These are phyloP conservation scores for Dryas octopetala DNA, from an alignment of 306 rosid species.

Conservation along the genomic window DNA sequence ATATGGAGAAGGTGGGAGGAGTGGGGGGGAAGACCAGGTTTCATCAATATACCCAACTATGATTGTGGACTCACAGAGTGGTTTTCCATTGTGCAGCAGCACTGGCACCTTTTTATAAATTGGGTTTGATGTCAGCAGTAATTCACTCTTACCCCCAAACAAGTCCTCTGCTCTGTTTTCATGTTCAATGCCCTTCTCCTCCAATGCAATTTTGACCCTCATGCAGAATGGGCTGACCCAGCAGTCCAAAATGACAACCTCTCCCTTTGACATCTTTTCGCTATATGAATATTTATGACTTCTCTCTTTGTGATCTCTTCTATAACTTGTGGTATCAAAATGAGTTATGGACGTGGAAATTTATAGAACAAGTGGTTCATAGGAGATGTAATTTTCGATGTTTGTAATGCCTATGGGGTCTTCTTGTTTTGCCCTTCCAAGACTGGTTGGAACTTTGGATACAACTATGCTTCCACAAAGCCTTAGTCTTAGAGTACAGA, in stretches of 20 bases:
- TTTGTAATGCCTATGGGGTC: background rate
- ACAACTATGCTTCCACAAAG: background rate
- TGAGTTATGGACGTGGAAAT: background rate
- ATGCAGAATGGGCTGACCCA: constrained; percentile 57
- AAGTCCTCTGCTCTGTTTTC: constrained; percentile 51
- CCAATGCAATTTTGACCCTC: constrained; percentile 58
- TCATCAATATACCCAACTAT: constrained; percentile 55
- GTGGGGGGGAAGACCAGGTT: constrained; percentile 48
- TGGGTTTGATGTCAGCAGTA: constrained; percentile 58
- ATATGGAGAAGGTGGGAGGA: constrained; percentile 55
- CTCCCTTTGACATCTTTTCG: constrained; percentile 46
- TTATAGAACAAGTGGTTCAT: background rate
- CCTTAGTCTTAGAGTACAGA: background rate
- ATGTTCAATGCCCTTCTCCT: constrained; percentile 49
- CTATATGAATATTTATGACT: no score
- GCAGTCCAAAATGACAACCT: constrained; percentile 47
- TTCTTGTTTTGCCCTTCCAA: constrained; percentile 8
- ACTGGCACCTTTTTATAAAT: constrained; percentile 65
- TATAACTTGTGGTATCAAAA: background rate
- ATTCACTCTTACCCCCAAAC: constrained; percentile 65
- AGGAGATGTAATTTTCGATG: constrained; percentile 2
- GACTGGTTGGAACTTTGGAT: background rate
- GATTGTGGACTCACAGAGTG: constrained; percentile 48
- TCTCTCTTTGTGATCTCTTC: background rate
- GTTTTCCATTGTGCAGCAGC: constrained; percentile 49